These are phyloP conservation scores for Austroboletus niveus DNA, from an alignment of 1,284 basidiomycete species.

Conservation along the genomic window DNA sequence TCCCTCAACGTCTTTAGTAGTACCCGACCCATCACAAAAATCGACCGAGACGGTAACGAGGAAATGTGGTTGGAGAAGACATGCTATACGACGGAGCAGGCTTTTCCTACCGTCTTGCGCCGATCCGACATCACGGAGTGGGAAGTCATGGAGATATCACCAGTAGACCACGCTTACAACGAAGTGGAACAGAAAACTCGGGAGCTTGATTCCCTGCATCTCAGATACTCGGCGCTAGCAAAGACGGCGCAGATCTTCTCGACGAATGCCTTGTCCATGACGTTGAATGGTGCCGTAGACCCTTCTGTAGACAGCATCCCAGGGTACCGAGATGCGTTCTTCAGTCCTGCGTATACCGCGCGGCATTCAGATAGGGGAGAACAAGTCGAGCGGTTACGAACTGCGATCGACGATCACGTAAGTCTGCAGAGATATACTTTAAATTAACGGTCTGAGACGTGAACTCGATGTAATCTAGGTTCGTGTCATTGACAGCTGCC, in stretches of 20 bases:
- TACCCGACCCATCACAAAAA: slow-evolving; percentile 65
- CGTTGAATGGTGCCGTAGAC: slow-evolving; percentile 86
- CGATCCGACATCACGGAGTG: slow-evolving; percentile 86
- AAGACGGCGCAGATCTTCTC: slow-evolving; percentile 72
- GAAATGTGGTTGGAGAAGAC: slow-evolving; percentile 90
- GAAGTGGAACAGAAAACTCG: slow-evolving; percentile 79
- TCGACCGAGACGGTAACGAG: slow-evolving; percentile 59
- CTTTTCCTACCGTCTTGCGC: slow-evolving; percentile 89
- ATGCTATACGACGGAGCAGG: slow-evolving; percentile 82
- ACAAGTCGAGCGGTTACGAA: slow-evolving; percentile 67
- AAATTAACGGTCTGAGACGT: neutral
- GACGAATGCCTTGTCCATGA: slow-evolving; percentile 86
- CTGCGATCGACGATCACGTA: slow-evolving; percentile 83
- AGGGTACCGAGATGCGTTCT: slow-evolving; percentile 77
- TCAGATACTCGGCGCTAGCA: slow-evolving; percentile 73
- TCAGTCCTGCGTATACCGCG: slow-evolving; percentile 66
- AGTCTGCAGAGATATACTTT: slow-evolving; percentile 12
- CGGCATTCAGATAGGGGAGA: slow-evolving; percentile 71
- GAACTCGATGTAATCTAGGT: slow-evolving; percentile 44
- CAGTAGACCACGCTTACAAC: slow-evolving; percentile 79
- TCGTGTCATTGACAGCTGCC: slow-evolving; percentile 77
- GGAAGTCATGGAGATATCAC: slow-evolving; percentile 79
- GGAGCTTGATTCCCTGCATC: slow-evolving; percentile 68
- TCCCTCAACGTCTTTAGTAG: slow-evolving; percentile 82
- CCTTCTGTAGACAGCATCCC: slow-evolving; percentile 75